These are phyloP conservation scores for Melampsora americana DNA, from an alignment of 1,284 basidiomycete species.

Conservation along the genomic window DNA sequence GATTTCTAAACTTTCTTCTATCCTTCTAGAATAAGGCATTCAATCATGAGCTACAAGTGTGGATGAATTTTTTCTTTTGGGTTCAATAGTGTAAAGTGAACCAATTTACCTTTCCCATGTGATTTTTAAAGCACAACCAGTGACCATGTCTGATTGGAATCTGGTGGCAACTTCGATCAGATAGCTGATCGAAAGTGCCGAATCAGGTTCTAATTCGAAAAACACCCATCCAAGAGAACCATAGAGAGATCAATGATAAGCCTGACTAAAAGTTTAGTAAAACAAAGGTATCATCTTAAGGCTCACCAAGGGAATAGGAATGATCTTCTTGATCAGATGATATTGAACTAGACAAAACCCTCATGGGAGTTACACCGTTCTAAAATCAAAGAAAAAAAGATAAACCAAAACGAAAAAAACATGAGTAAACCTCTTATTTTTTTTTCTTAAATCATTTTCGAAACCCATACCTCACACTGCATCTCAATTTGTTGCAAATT, in stretches of 20 bases:
- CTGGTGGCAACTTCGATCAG: conserved; percentile 18
- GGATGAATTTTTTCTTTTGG: too few relatives aligned
- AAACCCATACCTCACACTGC: conserved; percentile 3
- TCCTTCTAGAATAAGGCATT: too few relatives aligned
- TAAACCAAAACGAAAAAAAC: too few relatives aligned
- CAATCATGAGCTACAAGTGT: too few relatives aligned
- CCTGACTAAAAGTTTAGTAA: not conserved
- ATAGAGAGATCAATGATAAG: not conserved
- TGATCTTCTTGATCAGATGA: not conserved
- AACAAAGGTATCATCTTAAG: conserved; percentile 4
- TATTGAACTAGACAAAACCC: not conserved
- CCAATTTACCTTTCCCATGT: conserved; percentile 29
- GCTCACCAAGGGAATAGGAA: not conserved
- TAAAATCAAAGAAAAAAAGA: not conserved
- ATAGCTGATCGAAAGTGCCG: conserved; percentile 26
- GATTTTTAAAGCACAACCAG: conserved; percentile 18
- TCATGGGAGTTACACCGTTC: not conserved
- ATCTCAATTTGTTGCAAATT: not conserved
- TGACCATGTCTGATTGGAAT: not conserved
- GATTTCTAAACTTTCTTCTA: not conserved
- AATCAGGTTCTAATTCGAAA: conserved; percentile 7
- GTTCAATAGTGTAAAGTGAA: not conserved
- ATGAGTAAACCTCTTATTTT: too few relatives aligned
- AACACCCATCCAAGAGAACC: not conserved
- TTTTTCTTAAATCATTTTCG: too few relatives aligned